Percentiles rank a stretch among this genome's conserved stretches.
Conservation (phyloP, 2,329 filamentous ascomycete species). For the Fusarium brevicatenulatum region DNA sequence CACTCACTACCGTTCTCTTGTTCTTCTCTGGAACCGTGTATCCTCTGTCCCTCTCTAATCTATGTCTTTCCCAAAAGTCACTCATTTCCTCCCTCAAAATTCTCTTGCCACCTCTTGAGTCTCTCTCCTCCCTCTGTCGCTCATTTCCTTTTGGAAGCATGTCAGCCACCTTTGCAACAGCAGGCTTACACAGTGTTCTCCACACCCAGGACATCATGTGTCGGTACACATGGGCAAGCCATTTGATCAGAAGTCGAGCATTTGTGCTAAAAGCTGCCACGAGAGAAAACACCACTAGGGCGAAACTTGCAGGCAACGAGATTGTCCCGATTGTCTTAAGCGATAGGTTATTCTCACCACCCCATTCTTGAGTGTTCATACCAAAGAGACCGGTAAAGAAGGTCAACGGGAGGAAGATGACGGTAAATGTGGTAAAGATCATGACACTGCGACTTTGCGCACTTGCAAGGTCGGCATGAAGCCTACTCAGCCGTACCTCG, state of each 20-base stretch:
- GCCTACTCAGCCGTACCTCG: slow-evolving; percentile 69
- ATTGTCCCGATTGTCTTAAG: slow-evolving; percentile 59
- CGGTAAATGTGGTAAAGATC: slow-evolving; percentile 72
- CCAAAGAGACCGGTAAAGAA: slow-evolving; percentile 74
- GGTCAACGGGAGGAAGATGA: slow-evolving; percentile 71
- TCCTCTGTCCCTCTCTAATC: slow-evolving; percentile 52
- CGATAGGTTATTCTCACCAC: slow-evolving; percentile 56
- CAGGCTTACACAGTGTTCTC: slow-evolving; percentile 37
- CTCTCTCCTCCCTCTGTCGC: slow-evolving; percentile 36
- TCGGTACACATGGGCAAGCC: slow-evolving; percentile 30
- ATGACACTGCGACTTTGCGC: slow-evolving; percentile 71
- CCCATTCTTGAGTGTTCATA: slow-evolving; percentile 73
- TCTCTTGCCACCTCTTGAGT: slow-evolving; percentile 23
- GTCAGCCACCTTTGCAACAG: slow-evolving; percentile 14
- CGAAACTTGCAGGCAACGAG: slow-evolving; percentile 58
- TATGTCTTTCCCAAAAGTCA: slow-evolving; percentile 55
- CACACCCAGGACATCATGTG: slow-evolving; percentile 35
- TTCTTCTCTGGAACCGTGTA: slow-evolving; percentile 55
- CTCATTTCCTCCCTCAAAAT: slow-evolving; percentile 48
- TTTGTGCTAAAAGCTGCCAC: slow-evolving; percentile 66
- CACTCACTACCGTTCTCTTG: slow-evolving; percentile 25
- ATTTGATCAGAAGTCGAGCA: slow-evolving; percentile 49
- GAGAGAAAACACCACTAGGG: slow-evolving; percentile 61
- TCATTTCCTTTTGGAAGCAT: slow-evolving; percentile 32
- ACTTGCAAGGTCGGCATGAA: slow-evolving; percentile 71